Evolutionary conservation across 352 stramenopile species (phyloP).

Genomic region (Globisporangium middletonii): DNA sequence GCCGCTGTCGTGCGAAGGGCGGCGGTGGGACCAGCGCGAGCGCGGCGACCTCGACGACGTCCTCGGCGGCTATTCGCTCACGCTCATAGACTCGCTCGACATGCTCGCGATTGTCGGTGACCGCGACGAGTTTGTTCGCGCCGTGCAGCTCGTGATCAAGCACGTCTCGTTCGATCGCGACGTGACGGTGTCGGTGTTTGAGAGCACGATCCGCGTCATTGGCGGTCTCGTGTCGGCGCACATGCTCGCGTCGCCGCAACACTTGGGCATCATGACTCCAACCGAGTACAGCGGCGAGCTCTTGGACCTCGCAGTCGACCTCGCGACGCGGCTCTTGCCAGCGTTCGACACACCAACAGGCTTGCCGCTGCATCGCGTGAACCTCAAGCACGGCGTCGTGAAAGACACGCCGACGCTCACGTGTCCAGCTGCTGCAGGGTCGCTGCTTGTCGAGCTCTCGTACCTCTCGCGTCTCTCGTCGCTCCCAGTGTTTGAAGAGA

Average conservation of each 20-base stretch:
- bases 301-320: constrained; percentile 90
- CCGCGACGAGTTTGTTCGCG: constrained; percentile 63
- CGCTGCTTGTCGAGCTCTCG: constrained; percentile 95
- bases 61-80: constrained; percentile 77
- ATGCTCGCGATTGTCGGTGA: constrained; percentile 87
- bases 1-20: constrained; percentile 69
- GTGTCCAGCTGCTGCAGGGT: constrained; percentile 93
- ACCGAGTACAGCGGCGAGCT: constrained; percentile 92
- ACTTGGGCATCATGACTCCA: constrained; percentile 43
- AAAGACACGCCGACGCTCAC: constrained; percentile 85
- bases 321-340: constrained; percentile 92
- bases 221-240: constrained; percentile 90
- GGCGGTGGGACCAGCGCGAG: constrained; percentile 72
- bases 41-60: constrained; percentile 84
- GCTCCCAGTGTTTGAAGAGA: constrained; percentile 52
- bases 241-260: constrained; percentile 62
- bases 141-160: constrained; percentile 53
- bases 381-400: constrained; percentile 72
- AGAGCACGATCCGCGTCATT: constrained; percentile 90
- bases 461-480: constrained; percentile 87
- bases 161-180: constrained; percentile 80
- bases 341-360: constrained; percentile 96
- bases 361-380: constrained; percentile 96
- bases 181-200: constrained; percentile 90
- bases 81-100: constrained; percentile 86